Conservation (phyloP, 2,329 filamentous ascomycete genomes). For the Colletotrichum caudatum region DNA sequence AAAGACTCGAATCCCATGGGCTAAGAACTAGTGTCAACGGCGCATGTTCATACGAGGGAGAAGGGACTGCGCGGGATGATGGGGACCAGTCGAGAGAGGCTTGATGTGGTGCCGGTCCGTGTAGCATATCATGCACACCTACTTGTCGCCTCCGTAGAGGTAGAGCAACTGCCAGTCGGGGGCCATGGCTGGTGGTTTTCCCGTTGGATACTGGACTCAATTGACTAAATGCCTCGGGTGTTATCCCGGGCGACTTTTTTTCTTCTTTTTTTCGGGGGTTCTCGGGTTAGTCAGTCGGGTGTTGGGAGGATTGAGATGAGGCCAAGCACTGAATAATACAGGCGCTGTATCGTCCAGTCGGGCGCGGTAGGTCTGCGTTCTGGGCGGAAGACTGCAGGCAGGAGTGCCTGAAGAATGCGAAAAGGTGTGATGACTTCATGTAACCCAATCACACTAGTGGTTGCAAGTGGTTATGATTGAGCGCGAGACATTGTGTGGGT, state of each 20-base stretch:
- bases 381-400: not conserved
- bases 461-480: constrained; percentile 15
- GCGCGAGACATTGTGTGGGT: not conserved
- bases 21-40: constrained; percentile 51
- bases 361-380: constrained; percentile 13
- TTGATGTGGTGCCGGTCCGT: not conserved
- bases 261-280: not conserved
- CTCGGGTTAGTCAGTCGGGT: too few species aligned
- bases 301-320: not conserved
- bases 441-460: not conserved
- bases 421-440: constrained; percentile 18
- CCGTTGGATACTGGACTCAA: too few species aligned
- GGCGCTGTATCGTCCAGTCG: not conserved
- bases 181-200: constrained; percentile 21
- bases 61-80: not conserved
- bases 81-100: not conserved
- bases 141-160: constrained; percentile 58
- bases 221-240: not conserved
- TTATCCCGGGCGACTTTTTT: not conserved
- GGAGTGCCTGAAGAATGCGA: constrained; percentile 3
- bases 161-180: constrained; percentile 44
- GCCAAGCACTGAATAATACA: not conserved
- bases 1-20: constrained; percentile 69
- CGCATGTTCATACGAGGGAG: not conserved
- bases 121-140: constrained; percentile 42